Percentiles rank a stretch among this genome's conserved stretches.
Conservation (phyloP, 139 green algal species). For the Picochlorum costavermella region DNA sequence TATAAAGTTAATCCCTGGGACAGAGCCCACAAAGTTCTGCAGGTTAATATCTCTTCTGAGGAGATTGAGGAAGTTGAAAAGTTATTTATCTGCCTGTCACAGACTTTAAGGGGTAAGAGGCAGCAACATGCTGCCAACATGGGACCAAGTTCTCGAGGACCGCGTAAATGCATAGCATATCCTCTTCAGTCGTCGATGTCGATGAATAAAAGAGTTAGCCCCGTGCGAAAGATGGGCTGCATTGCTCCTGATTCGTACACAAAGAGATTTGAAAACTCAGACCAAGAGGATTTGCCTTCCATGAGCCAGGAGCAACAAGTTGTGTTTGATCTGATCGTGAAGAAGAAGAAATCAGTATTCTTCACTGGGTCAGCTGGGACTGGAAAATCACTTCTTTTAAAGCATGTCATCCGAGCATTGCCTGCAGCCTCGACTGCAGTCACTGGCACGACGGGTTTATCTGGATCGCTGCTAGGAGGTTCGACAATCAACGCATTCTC, state of each 20-base stretch:
- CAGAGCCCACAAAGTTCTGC: slow-evolving; percentile 11
- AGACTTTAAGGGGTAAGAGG: background rate
- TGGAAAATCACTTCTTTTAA: slow-evolving; percentile 59
- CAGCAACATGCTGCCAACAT: no score
- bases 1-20: slow-evolving; percentile 25
- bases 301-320: slow-evolving; percentile 35
- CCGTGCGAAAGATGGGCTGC: background rate
- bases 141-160: no score
- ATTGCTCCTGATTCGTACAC: slow-evolving; percentile 5
- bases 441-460: slow-evolving; percentile 36
- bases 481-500: slow-evolving; percentile 54
- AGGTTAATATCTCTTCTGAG: slow-evolving; percentile 10
- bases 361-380: slow-evolving; percentile 56
- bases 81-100: no score
- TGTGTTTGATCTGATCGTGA: slow-evolving; percentile 29
- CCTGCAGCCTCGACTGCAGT: slow-evolving; percentile 29
- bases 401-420: slow-evolving; percentile 34
- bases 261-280: background rate
- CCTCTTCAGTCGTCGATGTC: background rate
- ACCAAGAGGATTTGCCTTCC: slow-evolving; percentile 20
- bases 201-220: background rate
- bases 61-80: slow-evolving; percentile 7
- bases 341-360: slow-evolving; percentile 36
- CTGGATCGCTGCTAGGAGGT: slow-evolving; percentile 38
- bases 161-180: background rate